Percentiles rank a stretch among this genome's conserved stretches.
Evolutionary conservation across 352 stramenopile species (phyloP).

Genomic region (Globisporangium nodosum): DNA sequence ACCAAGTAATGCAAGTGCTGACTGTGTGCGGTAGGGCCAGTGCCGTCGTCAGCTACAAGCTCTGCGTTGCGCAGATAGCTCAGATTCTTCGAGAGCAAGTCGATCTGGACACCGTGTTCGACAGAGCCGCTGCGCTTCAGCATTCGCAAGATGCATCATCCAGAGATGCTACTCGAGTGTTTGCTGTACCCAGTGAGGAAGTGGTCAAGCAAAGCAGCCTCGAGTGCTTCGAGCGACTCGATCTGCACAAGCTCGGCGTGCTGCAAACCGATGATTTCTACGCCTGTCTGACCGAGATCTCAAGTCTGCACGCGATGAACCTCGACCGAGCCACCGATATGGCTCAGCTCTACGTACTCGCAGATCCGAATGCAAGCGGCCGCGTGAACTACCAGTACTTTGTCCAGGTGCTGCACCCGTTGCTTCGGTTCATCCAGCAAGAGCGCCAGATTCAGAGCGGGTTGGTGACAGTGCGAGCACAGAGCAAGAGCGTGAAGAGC

Average conservation of each 20-base stretch:
- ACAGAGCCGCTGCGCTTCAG: conserved; percentile 22
- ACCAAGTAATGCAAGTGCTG: conserved; percentile 38
- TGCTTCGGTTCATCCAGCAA: conserved; percentile 32
- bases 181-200: conserved; percentile 19
- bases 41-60: conserved; percentile 39
- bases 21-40: conserved; percentile 19
- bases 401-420: conserved; percentile 43
- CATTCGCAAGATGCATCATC: conserved; percentile 8
- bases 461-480: conserved; percentile 3
- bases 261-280: conserved; percentile 33
- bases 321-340: conserved; percentile 19
- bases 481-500: not conserved
- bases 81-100: conserved; percentile 24
- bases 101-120: conserved; percentile 18
- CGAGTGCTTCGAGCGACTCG: conserved; percentile 30
- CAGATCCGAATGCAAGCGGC: conserved; percentile 36
- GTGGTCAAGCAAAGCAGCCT: conserved; percentile 22
- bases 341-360: conserved; percentile 29
- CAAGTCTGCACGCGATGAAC: conserved; percentile 12
- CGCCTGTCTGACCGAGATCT: conserved; percentile 20
- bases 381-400: conserved; percentile 61
- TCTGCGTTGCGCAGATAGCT: conserved; percentile 25
- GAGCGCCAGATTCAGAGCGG: conserved; percentile 8
- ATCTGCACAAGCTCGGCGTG: conserved; percentile 26
- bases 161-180: conserved; percentile 4